Evolutionary conservation across 1,284 basidiomycete species (phyloP).

Genomic region (Leccinum pachyderme): DNA sequence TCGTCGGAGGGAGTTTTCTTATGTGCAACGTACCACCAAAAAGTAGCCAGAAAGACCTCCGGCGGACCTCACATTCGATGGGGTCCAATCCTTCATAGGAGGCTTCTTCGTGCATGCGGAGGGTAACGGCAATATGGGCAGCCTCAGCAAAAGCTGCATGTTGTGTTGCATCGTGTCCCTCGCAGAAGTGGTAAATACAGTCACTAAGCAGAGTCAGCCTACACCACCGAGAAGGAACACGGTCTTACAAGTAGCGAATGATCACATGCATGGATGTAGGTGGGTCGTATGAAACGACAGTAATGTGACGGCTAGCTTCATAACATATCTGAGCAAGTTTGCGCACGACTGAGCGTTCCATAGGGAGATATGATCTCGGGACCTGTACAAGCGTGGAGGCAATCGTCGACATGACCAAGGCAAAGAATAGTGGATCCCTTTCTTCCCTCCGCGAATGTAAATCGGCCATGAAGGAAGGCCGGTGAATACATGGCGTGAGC

Average conservation of each 20-base stretch:
- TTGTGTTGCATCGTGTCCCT: slow-evolving; percentile 83
- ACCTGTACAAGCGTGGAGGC: slow-evolving; percentile 82
- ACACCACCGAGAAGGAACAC: slow-evolving; percentile 8
- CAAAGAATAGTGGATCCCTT: slow-evolving; percentile 82
- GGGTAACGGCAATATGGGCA: slow-evolving; percentile 75
- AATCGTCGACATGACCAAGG: slow-evolving; percentile 81
- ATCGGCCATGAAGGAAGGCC: slow-evolving; percentile 84
- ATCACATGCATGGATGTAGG: slow-evolving; percentile 79
- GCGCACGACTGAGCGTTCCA: slow-evolving; percentile 74
- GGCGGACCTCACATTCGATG: slow-evolving; percentile 80
- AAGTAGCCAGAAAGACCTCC: slow-evolving; percentile 82
- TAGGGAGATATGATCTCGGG: slow-evolving; percentile 76
- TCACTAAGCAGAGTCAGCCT: slow-evolving; percentile 47
- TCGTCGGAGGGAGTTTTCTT: slow-evolving; percentile 6
- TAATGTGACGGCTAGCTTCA: slow-evolving; percentile 77
- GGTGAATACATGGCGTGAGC: slow-evolving; percentile 78
- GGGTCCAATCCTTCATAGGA: slow-evolving; percentile 79
- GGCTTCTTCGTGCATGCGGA: slow-evolving; percentile 81
- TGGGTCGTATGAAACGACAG: slow-evolving; percentile 77
- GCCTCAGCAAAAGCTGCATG: slow-evolving; percentile 83
- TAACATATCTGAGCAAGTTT: slow-evolving; percentile 76
- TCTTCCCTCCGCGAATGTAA: slow-evolving; percentile 75
- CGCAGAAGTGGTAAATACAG: slow-evolving; percentile 80
- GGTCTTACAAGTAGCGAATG: slow-evolving; percentile 76
- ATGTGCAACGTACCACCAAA: slow-evolving; percentile 62